Evolutionary conservation across 2,329 filamentous ascomycete species (phyloP), one percentile per base, ranked within the genome.

Genomic region (Purpureocillium takamizusanense): DNA sequence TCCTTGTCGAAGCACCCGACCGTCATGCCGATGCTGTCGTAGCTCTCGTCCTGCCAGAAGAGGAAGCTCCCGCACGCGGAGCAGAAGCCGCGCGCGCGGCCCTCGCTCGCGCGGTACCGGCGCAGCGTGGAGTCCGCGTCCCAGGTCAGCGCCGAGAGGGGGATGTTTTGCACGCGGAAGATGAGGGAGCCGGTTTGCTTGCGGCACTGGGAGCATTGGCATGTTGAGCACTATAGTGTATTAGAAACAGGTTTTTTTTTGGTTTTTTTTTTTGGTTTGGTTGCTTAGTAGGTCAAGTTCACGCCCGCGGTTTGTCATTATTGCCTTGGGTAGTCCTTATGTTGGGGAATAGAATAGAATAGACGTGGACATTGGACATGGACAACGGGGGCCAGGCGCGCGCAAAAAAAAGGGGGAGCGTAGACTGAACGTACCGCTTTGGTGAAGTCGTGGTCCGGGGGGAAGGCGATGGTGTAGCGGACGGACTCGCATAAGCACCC

Each of bases 151-250:
- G 57, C 51, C 3, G 43, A 51, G 38, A 48, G 33, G 4, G 60
- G 60, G 1, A 71, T 47, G 5, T 39, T 49, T 47, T 73, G 63
- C 35, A 60, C 53, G 39, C 59, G 53, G 43, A 64, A 59, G 47
- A 72, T 53, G 38, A 76, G 60, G 4, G 63, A 51, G 37, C 70
- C 71, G 7, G 67, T 67, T 42, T 67, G 62, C 40, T 69, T 69
- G 49, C 72, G 70, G 53, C 71, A 75, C 50, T 74, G 71, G 7
- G 66, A 69, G 56, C 72, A 76, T 46, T 76, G 70, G 50, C 72
- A 77, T 7, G 66, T 71, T 33, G 54, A 51, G 42, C 60, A 59
- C 67, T 70, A 35, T n/a, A 13, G 31, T 9, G n/a, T n/a, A n/a
- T n/a, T n/a, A n/a, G n/a, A n/a, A n/a, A n/a, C n/a, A n/a, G 21